Base-by-base conservation (phyloP, 2,329 filamentous ascomycete species). In the Phaeosphaeriaceae sp. region DNA sequence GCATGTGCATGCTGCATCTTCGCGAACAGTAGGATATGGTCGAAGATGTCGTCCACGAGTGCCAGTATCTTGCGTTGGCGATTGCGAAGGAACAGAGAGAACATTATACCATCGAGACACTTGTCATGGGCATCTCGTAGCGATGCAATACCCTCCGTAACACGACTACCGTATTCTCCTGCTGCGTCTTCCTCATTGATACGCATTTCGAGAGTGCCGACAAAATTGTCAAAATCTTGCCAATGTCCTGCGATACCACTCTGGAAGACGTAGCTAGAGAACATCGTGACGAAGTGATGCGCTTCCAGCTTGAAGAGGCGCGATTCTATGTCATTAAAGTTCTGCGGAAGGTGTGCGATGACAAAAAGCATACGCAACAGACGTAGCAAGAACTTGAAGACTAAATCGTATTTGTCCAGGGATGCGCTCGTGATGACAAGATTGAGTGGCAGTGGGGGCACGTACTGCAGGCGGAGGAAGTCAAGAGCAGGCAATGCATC, bases 401-500 rank as follows among this genome's bases (percentile, higher is more conserved):
- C 85, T 48, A 84, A 83, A 74, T 98, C 95, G 70, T 97, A 98
- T 66, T 92, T 92, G 54, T 88, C 81, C 11, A 98, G 79, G 1
- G 89, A 85, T 0, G 83, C 75, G 0, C 87, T 82, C 0, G 92
- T 93, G 44, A 99, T 88, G 60, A 98, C 84, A 0, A 88, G 82
- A 42, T 88, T 83, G 0, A 98, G 81, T 1, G 91, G 87, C 0
- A 85, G 76, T 0, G 93, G 90, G 0, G 93, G 84, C 42, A 89
- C 91, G 78, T 97, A 98, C 47, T 93, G 90, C 7, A 99, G 81
- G 1, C 92, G 88, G 17, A 99, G 82, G 70, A 99, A 98, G 76
- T 98, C 95, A n/a, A 98, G 83, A 0, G 95, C 95, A 72, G 94
- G 89, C 19, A 98, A 84, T 0, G 89, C 90, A 71, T 91, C 86